Evolutionary conservation across 192 early-diverging fungal genomes (phyloP).

Genomic region (Backusella macrospora): DNA sequence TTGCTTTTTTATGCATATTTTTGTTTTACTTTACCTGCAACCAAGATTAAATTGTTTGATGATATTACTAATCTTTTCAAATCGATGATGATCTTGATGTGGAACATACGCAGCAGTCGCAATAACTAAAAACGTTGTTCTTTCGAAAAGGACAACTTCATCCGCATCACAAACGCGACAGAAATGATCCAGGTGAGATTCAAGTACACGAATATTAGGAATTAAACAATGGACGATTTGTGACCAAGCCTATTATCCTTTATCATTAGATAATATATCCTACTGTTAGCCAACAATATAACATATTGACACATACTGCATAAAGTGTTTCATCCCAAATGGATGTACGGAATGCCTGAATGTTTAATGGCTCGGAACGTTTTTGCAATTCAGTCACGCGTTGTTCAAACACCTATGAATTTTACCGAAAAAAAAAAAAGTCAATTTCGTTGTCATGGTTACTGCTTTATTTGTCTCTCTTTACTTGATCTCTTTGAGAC

Average conservation of each 20-base stretch:
- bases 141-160: slow-evolving; percentile 95
- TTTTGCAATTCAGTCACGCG: slow-evolving; percentile 67
- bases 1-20: slow-evolving; percentile 39
- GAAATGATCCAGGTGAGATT: slow-evolving; percentile 80
- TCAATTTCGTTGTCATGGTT: slow-evolving; percentile 23
- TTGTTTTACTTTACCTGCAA: slow-evolving; percentile 58
- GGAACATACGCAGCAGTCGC: slow-evolving; percentile 68
- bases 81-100: slow-evolving; percentile 74
- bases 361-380: slow-evolving; percentile 67
- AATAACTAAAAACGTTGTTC: slow-evolving; percentile 95
- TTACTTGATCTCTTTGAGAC: slow-evolving; percentile 66
- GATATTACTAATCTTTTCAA: slow-evolving; percentile 90
- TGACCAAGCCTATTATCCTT: slow-evolving; percentile 84
- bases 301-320: slow-evolving; percentile 49
- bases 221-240: slow-evolving; percentile 94
- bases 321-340: slow-evolving; percentile 96
- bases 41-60: slow-evolving; percentile 92
- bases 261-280: not conserved
- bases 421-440: slow-evolving; percentile 9
- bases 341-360: slow-evolving; percentile 77
- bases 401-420: slow-evolving; percentile 63
- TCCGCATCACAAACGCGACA: slow-evolving; percentile 85
- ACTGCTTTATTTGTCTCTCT: not conserved
- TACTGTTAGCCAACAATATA: slow-evolving; percentile 19
- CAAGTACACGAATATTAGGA: slow-evolving; percentile 85